Conservation (phyloP, 768 basidiomycete species). For the Kwoniella botswanensis region DNA sequence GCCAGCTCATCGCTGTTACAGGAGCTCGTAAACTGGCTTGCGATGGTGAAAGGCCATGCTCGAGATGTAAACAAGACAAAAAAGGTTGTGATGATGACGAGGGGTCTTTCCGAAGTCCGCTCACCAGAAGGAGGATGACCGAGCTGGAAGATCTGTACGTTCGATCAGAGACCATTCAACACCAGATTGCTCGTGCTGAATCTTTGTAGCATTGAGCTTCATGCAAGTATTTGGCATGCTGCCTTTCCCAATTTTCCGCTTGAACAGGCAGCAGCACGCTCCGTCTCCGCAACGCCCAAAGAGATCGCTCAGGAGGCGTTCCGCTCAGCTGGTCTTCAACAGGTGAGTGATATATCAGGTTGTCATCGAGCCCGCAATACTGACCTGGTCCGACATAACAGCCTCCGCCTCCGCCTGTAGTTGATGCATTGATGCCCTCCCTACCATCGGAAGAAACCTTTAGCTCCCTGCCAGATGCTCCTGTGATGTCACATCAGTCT, state of each 20-base stretch:
- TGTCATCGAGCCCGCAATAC: too few relatives aligned
- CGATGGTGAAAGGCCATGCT: conserved; percentile 1
- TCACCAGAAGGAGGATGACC: conserved; percentile 2
- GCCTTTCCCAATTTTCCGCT: neutral
- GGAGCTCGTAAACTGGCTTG: conserved; percentile 8
- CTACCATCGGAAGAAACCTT: too few relatives aligned
- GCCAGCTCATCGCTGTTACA: neutral
- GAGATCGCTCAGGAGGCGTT: neutral
- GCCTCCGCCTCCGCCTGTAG: too few relatives aligned
- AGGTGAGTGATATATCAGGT: neutral
- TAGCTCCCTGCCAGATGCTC: too few relatives aligned
- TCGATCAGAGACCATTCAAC: neutral
- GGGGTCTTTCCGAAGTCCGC: neutral
- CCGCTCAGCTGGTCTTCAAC: neutral
- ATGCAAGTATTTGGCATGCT: neutral
- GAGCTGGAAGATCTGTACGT: conserved; percentile 4
- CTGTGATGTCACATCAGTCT: too few relatives aligned
- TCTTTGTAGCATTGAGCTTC: neutral
- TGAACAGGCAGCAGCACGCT: conserved; percentile 3
- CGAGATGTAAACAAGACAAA: neutral
- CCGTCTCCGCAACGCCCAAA: neutral
- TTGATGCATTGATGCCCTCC: too few relatives aligned
- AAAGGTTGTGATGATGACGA: conserved; percentile 4
- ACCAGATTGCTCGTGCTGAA: neutral
- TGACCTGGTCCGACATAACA: too few relatives aligned